Conservation (phyloP, 208 protist genomes). For the Cochliopodium minus region DNA sequence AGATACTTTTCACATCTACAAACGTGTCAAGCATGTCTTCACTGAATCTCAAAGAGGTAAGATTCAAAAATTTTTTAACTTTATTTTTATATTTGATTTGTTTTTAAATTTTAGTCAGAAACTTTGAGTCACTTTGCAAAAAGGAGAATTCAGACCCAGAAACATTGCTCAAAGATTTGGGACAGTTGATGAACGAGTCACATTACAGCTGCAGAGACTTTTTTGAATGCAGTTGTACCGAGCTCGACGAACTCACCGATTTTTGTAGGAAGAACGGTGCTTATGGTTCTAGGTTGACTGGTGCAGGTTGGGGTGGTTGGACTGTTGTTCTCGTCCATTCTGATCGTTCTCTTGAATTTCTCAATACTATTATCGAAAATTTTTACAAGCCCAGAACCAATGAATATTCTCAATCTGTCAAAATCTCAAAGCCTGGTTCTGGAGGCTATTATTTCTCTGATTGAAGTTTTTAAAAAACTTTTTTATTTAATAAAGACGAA, state of each 20-base stretch:
- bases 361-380: too few relatives aligned
- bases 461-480: too few relatives aligned
- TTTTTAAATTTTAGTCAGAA: too few relatives aligned
- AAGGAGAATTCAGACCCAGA: neutral
- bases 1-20: neutral
- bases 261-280: constrained; percentile 16
- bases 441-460: too few relatives aligned
- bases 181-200: constrained; percentile 26
- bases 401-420: too few relatives aligned
- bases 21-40: neutral
- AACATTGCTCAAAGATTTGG: neutral
- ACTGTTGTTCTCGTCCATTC: neutral
- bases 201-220: constrained; percentile 22
- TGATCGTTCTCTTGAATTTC: neutral
- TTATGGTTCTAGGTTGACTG: constrained; percentile 22
- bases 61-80: too few relatives aligned
- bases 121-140: constrained; percentile 2
- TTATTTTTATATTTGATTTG: too few relatives aligned
- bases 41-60: constrained; percentile 2
- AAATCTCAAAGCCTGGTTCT: too few relatives aligned
- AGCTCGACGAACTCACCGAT: constrained; percentile 20
- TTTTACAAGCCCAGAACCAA: too few relatives aligned
- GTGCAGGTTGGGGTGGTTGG: constrained; percentile 29
- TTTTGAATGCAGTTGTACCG: constrained; percentile 22
- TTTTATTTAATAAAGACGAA: too few relatives aligned